Base-by-base conservation (phyloP, 2,329 filamentous ascomycete genomes). In the Orbilia ellipsospora region DNA sequence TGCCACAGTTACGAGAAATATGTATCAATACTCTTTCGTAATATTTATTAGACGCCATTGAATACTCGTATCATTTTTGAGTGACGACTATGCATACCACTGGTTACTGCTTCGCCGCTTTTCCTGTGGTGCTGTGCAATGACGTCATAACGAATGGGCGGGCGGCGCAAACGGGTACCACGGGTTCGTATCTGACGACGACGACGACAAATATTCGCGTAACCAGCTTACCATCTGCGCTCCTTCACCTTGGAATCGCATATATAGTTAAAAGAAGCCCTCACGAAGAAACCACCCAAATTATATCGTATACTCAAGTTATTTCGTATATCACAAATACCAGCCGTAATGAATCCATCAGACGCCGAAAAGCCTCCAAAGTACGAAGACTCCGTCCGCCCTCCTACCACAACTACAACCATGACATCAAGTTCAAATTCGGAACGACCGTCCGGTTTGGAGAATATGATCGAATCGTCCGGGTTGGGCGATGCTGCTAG, bases 401-500 rank as follows among this genome's bases (percentile, higher is more conserved):
- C 26, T 13, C 13, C 36, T 16, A 15, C 36, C 8, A 16, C n/a
- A 8, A n/a, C 44, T 12, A 15, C 54, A 13, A 50, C 44, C 15
- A 18, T 31, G 2, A n/a, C 28, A 1, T 4, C 28, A n/a, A 48
- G 44, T 18, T 15, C 16, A 48, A 48, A 48, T 13, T 13, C 48
- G 36, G 57, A 57, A 16, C 18, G 31, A 54, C 2, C 50, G 2
- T 54, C 57, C 5, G 23, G 31, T 20, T 42, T 68, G 6, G 4
- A 64, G 45, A 40, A 59, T 3, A 40, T 68, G 10, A 16, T 64
- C 31, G 70, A 74, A 10, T 64, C 70, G 7, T 42, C 23, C 26
- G 59, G 57, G 15, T 13, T 68, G 13, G 44, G 40, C 7, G 28
- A 64, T 12, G 52, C 59, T 5, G 45, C 63, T 28, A 57, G 57